A percentile compares a stretch with the other conserved stretches of the same genome.
Conservation (phyloP, 352 stramenopile genomes). For the Chrysophaeum taylorii region DNA sequence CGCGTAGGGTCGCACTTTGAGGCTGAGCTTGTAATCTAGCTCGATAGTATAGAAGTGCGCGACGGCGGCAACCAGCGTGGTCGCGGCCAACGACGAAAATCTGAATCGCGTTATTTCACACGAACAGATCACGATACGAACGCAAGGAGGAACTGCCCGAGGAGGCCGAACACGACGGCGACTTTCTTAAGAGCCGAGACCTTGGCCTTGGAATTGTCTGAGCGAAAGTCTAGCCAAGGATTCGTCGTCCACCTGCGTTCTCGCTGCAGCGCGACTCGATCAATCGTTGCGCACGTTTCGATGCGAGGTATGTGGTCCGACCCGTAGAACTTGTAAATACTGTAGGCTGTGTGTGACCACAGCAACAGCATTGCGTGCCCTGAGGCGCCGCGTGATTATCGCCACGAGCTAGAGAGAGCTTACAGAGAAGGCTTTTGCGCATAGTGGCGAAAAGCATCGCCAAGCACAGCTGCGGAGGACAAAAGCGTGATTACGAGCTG, state of each 20-base stretch:
- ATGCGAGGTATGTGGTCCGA: conserved; percentile 13
- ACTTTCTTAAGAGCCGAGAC: conserved; percentile 14
- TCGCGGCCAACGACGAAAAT: not conserved
- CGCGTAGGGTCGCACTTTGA: conserved; percentile 18
- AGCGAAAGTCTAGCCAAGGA: too few relatives aligned
- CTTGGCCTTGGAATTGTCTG: not conserved
- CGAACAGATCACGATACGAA: not conserved
- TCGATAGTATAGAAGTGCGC: conserved; percentile 24
- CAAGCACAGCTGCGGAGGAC: too few relatives aligned
- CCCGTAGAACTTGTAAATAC: conserved; percentile 21
- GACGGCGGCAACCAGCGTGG: not conserved
- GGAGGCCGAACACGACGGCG: conserved; percentile 2
- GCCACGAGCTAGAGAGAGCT: too few relatives aligned
- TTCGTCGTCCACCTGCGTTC: too few relatives aligned
- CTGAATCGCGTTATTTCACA: not conserved
- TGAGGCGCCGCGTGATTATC: too few relatives aligned
- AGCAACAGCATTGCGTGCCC: not conserved
- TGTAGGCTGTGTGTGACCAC: conserved; percentile 14
- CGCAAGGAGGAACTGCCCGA: not conserved
- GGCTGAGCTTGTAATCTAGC: conserved; percentile 15
- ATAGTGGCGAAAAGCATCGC: too few relatives aligned
- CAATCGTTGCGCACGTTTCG: conserved; percentile 10
- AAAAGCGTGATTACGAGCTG: conserved; percentile 1
- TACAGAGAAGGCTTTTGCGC: too few relatives aligned
- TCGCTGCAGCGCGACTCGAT: too few relatives aligned